Evolutionary conservation across 2,329 filamentous ascomycete genomes (phyloP).

Genomic region (Drechslerella dactyloides): DNA sequence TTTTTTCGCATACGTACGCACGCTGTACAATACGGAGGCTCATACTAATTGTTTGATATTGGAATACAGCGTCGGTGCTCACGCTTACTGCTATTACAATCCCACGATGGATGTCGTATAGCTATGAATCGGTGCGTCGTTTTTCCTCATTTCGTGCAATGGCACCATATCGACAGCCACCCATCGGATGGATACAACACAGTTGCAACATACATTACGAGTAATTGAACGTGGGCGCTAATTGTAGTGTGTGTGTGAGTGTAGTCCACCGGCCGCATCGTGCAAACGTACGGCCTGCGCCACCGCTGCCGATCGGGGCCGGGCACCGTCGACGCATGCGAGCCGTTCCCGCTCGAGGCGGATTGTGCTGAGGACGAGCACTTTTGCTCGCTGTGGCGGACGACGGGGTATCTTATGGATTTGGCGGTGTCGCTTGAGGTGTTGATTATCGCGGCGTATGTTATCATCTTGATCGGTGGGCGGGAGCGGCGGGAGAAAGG

Average conservation of each 20-base stretch:
- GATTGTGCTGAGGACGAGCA: slow-evolving; percentile 72
- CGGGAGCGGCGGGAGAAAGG: slow-evolving; percentile 79
- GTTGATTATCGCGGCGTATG: slow-evolving; percentile 78
- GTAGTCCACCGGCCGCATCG: slow-evolving; percentile 60
- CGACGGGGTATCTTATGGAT: slow-evolving; percentile 83
- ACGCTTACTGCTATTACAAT: slow-evolving; percentile 72
- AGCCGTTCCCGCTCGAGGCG: slow-evolving; percentile 70
- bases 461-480: slow-evolving; percentile 77
- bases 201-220: too few relatives aligned
- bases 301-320: slow-evolving; percentile 76
- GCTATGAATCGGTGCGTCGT: slow-evolving; percentile 62
- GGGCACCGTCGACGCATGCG: slow-evolving; percentile 64
- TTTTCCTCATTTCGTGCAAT: too few relatives aligned
- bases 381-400: slow-evolving; percentile 93
- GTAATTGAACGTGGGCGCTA: too few relatives aligned
- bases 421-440: slow-evolving; percentile 83
- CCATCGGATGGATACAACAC: too few relatives aligned
- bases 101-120: slow-evolving; percentile 74
- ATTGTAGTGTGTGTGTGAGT: not conserved
- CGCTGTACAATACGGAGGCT: too few relatives aligned
- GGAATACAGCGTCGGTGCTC: slow-evolving; percentile 69
- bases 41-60: not conserved
- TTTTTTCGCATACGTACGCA: too few relatives aligned
- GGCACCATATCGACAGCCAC: too few relatives aligned
- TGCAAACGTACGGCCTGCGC: slow-evolving; percentile 78